Base-by-base conservation (phyloP, 768 basidiomycete species). In the Phylloporus rhodoxanthus region DNA sequence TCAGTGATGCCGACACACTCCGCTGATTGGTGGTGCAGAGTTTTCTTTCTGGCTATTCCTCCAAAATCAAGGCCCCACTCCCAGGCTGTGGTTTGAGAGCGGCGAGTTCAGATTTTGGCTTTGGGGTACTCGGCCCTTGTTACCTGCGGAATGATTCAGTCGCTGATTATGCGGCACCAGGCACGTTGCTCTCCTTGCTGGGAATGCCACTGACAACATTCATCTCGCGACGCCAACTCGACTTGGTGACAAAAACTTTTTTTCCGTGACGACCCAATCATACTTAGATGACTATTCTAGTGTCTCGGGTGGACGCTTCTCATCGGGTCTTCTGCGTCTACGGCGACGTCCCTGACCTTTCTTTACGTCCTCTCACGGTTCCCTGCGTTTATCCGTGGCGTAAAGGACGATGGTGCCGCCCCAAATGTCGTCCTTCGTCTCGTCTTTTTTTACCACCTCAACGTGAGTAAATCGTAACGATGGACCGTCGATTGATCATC, bases 41-140 rank as follows among this genome's bases (percentile, higher is more conserved):
- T 74, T 91, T 13, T 73, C 82, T 0, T 91, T 90, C 60, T 91
- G 89, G 89, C 60, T 91, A 25, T 91, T 91, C 64, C 75, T 91
- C 19, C 75, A 89, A 26, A 79, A 88, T 54, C 88, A 90, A 68
- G 84, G 84, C 4, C 84, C 84, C 0, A 68, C 72, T 38, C 79
- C 82, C 59, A 78, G 82, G 4, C 72, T 80, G 28, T 91, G 89
- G 89, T 91, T 91, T 65, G 70, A 78, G 20, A 87, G 87, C 62
- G 81, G 80, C 78, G 87, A 91, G 65, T 91, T 83, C 63, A 75
- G 75, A 38, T 61, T 78, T 15, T 91, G 89, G 89, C 80, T 75
- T 48, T 61, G 79, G 39, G 83, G 87, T 87, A 62, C 68, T 15
- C 26, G 28, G 38, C 8, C 39, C 15, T 48, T 47, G 30, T 5